Base-by-base conservation (phyloP, 2,329 filamentous ascomycete genomes). In the Cercospora sp. region DNA sequence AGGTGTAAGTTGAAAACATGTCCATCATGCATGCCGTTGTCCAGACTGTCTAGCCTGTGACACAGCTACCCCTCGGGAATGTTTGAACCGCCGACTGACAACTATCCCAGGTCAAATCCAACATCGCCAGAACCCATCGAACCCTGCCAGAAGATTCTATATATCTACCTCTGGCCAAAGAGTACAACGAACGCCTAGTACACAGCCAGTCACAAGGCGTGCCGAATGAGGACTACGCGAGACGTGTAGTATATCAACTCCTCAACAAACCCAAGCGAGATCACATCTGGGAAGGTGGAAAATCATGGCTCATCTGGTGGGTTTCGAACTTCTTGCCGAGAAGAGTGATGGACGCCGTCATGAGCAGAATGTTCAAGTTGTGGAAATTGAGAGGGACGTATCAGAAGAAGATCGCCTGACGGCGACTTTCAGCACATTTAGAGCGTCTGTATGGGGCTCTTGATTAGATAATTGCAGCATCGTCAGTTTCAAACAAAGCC, bases 191-290 rank as follows among this genome's bases (percentile, higher is more conserved):
- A 57, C 80, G 87, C 9, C 77, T 86, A 64, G 82, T 78, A 63
- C 84, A 88, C 72, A 86, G 83, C 70, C 86, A 88, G 74, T 80
- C 84, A 33, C 79, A 79, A 10, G 81, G 83, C 23, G 86, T 88
- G 80, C 78, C 83, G 30, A 83, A 83, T 57, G 80, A 84, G 55
- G 77, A 77, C 26, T 89, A 88, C 76, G 87, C 87, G 16, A 78
- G 79, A 64, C 83, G 81, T 42, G 87, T 88, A 3, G 87, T 88
- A 5, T 76, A 76, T 8, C 82, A 87, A 72, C 80, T 88, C 10
- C 73, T 88, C 59, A 51, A 62, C 6, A 68, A 68, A 30, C 67
- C 69, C 7, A 79, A 76, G 75, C 83, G 79, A 42, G 78, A 80
- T 51, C 79, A 79, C 3, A 72, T 87, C 13, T 87, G 85, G 85